Evolutionary conservation across 352 stramenopile genomes (phyloP), one percentile per base, ranked within the genome.

Genomic region (Pythium rishiriense): DNA sequence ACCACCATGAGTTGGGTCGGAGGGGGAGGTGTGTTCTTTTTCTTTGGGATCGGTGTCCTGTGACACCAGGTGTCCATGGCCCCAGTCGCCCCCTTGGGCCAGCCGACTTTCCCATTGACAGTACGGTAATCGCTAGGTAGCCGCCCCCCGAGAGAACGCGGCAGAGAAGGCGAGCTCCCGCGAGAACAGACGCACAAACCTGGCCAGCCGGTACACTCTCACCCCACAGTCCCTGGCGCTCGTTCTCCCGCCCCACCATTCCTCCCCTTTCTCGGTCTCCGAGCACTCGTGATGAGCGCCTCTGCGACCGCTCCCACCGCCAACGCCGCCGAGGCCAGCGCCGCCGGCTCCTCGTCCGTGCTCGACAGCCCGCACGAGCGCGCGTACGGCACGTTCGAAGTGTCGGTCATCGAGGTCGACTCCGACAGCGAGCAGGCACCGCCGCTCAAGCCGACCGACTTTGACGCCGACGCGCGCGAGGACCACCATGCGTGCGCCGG

Each of bases 371-470:
- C 72, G 15, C 70, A 65, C 25, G 79, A 88, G 26, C 73, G 73
- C 58, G 75, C 73, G 51, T 90, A 90, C 54, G 81, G 81, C 46
- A 90, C 81, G 22, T 90, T 90, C 45, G 79, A 90, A 35, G 81
- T 88, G 47, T 87, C 81, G 3, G 55, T 85, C 33, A 83, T 90
- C 63, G 81, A 87, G 7, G 57, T 81, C 29, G 81, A 87, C 25
- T 73, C 75, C 2, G 77, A 85, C 28, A 67, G 47, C 42, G 64
- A 72, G 33, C 47, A 62, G 28, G 35, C 41, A n/a, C n/a, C n/a
- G 57, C 42, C 51, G 25, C 50, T 59, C 51, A 28, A 64, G 37
- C 42, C 46, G n/a, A 52, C 45, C n/a, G 22, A 56, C 42, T 66
- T 66, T 41, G 45, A 62, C 25, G 45, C 51, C 14, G 19, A 52